A percentile compares a stretch with the other conserved stretches of the same genome.
Conservation (phyloP, 768 basidiomycete species). For the Kwoniella botswanensis region DNA sequence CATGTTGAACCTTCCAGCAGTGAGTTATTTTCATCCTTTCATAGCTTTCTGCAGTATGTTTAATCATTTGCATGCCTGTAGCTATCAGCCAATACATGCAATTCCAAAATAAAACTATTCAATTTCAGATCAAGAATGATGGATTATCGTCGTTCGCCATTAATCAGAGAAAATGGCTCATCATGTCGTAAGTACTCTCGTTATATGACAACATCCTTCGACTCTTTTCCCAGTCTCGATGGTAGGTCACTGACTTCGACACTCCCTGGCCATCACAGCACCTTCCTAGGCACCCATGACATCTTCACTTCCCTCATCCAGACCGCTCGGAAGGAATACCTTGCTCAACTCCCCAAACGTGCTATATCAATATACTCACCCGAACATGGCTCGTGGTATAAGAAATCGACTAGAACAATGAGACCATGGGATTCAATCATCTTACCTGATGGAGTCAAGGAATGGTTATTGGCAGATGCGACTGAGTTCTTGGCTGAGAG, state of each 20-base stretch:
- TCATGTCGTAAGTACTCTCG: constrained; percentile 10
- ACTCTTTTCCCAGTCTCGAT: background rate
- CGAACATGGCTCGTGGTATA: background rate
- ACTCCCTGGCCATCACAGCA: background rate
- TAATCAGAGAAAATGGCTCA: background rate
- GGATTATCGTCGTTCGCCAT: background rate
- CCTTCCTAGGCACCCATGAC: constrained; percentile 14
- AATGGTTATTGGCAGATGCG: constrained; percentile 31
- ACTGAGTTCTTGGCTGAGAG: constrained; percentile 30
- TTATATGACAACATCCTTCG: background rate
- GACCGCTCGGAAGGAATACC: background rate
- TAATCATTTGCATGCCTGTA: background rate
- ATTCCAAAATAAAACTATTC: constrained; percentile 8
- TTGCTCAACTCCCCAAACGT: background rate
- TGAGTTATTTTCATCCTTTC: background rate
- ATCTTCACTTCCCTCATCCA: constrained; percentile 13
- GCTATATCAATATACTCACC: constrained; percentile 11
- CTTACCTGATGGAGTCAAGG: constrained; percentile 31
- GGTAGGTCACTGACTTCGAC: background rate
- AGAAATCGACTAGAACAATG: constrained; percentile 7
- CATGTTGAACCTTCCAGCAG: constrained; percentile 3
- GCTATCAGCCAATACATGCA: constrained; percentile 10
- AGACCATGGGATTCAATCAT: constrained; percentile 35
- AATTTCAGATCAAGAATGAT: background rate
- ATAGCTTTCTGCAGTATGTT: background rate